These are phyloP conservation scores for Pleurotus platypus DNA, from an alignment of 768 basidiomycete genomes.

Conservation along the genomic window DNA sequence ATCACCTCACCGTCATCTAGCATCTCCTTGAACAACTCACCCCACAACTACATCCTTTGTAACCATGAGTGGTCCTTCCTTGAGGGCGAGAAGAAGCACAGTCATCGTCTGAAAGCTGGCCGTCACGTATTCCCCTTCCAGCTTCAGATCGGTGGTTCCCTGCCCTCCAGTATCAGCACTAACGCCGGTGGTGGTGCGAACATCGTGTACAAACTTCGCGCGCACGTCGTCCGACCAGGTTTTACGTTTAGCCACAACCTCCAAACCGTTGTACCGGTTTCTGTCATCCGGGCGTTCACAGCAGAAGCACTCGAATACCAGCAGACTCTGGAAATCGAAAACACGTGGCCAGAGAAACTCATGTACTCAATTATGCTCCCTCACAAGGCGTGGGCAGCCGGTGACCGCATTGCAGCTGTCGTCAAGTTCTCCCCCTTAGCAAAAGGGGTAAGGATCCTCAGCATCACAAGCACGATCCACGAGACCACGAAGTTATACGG, in stretches of 20 bases:
- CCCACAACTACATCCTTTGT: conserved; percentile 61
- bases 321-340: conserved; percentile 92
- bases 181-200: conserved; percentile 53
- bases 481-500: conserved; percentile 67
- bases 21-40: conserved; percentile 37
- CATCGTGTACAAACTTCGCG: conserved; percentile 87
- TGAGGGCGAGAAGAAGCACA: conserved; percentile 72
- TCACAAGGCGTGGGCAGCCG: conserved; percentile 93
- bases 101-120: conserved; percentile 94
- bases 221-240: conserved; percentile 75
- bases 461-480: conserved; percentile 63
- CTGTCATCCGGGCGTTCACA: conserved; percentile 69
- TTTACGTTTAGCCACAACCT: conserved; percentile 59
- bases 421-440: conserved; percentile 84
- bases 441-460: conserved; percentile 77
- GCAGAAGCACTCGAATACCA: conserved; percentile 91
- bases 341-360: conserved; percentile 96
- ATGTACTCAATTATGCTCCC: conserved; percentile 95
- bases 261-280: conserved; percentile 55
- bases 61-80: conserved; percentile 93
- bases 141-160: conserved; percentile 76
- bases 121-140: conserved; percentile 91
- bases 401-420: conserved; percentile 76
- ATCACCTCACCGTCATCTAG: conserved; percentile 21
- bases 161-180: conserved; percentile 76